Evolutionary conservation across 345 rosid species (phyloP), one percentile per base, ranked within the genome.

Genomic region (Camelina laxa): DNA sequence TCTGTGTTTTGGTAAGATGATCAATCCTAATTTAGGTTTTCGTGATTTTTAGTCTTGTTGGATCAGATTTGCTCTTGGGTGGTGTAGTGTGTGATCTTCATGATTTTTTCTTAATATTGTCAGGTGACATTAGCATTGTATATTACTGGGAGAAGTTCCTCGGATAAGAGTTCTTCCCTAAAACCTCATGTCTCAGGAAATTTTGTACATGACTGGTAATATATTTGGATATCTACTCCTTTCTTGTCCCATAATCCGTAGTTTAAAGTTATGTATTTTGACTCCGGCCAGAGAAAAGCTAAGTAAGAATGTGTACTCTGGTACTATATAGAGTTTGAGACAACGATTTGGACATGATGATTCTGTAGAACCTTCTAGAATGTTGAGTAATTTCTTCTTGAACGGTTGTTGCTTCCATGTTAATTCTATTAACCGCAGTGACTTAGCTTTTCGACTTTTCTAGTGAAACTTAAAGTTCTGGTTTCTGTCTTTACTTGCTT

Each of bases 161-260:
- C 48, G 16, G 70, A 65, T 86, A 82, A 77, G 73, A 33, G 86
- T 78, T 88, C 97, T 73, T 94, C 97, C 61, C 73, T 84, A 19
- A 94, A 87, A 86, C 89, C 97, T 73, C 91, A 87, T 69, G 65
- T 90, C 65, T 83, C 84, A 7, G 90, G 96, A 83, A 87, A 85
- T 84, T 74, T 86, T 67, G 71, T 87, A 53, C 75, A 90, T 64
- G 97, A 94, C 87, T 94, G 96, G 97, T 91, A 0, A 65, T 67
- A 22, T 36, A 45, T 39, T 0, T 67, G 11, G 35, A 50, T 2
- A 63, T 54, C 8, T 76, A 10, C 17, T 70, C 41, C 9, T 70
- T 63, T 76, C 44, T 15, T 60, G 48, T 69, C 4, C 2, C 27
- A 19, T 7, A 7, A 68, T 68, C 3, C 4, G 1, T 7, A 15